Percentiles rank a stretch among this genome's conserved stretches.
phyloP scores from a whole-genome alignment of 192 early-diverging fungal genomes.

The Neocallimastix lanati region DNA sequence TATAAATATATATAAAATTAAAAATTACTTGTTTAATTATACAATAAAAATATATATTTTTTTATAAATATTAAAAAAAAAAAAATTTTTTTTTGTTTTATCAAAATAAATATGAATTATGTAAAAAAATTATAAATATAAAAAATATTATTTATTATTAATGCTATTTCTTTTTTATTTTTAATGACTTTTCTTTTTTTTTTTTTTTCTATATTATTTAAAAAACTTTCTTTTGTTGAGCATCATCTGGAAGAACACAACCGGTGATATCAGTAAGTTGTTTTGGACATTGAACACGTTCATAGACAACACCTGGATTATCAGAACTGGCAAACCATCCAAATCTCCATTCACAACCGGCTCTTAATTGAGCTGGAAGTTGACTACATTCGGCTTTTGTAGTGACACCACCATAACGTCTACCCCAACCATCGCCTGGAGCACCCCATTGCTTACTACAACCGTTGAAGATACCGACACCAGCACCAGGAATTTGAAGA shows the following conservation, averaged over 20 bases:
- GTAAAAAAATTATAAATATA: too few relatives aligned
- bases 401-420: slow-evolving; percentile 1
- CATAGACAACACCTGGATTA: background rate
- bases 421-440: slow-evolving; percentile 1
- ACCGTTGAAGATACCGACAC: slow-evolving; percentile 2
- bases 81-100: too few relatives aligned
- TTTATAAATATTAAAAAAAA: too few relatives aligned
- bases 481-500: slow-evolving; percentile 1
- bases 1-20: too few relatives aligned
- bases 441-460: background rate
- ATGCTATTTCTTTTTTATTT: too few relatives aligned
- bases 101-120: too few relatives aligned
- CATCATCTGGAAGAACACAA: background rate
- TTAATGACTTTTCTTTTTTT: too few relatives aligned
- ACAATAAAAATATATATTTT: too few relatives aligned
- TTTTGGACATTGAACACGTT: background rate
- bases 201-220: too few relatives aligned
- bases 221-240: too few relatives aligned
- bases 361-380: background rate
- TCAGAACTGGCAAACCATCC: slow-evolving; percentile 3
- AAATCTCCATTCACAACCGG: background rate
- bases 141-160: too few relatives aligned
- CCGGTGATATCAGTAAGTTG: background rate
- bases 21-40: too few relatives aligned
- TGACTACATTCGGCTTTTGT: background rate